Evolutionary conservation across 139 green algal species (phyloP).

Genomic region (Chloropicon primus): DNA sequence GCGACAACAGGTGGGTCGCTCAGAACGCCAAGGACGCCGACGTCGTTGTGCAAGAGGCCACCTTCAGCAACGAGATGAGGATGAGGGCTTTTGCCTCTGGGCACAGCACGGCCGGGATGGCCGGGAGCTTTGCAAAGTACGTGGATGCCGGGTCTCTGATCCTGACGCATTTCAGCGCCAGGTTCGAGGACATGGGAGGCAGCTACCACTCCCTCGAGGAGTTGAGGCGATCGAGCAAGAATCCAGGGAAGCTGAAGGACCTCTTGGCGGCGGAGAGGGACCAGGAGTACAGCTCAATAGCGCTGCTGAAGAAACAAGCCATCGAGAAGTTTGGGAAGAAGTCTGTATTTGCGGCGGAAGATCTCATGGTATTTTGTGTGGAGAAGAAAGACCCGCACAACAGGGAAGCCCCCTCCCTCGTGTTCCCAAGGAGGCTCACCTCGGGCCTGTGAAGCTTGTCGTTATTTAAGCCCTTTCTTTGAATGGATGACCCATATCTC

Average conservation of each 20-base stretch:
- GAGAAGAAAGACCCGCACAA: not conserved
- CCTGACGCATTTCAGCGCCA: slow-evolving; percentile 82
- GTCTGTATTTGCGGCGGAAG: not conserved
- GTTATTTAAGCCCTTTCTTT: not conserved
- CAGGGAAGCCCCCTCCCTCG: not conserved
- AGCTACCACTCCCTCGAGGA: not conserved
- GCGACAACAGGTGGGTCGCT: slow-evolving; percentile 48
- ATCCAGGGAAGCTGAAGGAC: not conserved
- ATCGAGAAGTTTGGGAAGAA: not conserved
- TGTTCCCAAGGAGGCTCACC: not conserved
- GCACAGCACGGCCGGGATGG: slow-evolving; percentile 80
- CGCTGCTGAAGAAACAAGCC: not conserved
- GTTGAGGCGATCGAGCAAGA: not conserved
- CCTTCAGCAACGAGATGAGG: slow-evolving; percentile 60
- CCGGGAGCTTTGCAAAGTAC: slow-evolving; percentile 56
- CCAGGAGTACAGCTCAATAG: not conserved
- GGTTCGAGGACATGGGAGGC: slow-evolving; percentile 32
- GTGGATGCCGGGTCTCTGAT: slow-evolving; percentile 60
- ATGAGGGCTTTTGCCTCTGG: slow-evolving; percentile 31
- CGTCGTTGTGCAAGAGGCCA: slow-evolving; percentile 83
- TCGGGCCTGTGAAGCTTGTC: not conserved
- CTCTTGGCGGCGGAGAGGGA: not conserved
- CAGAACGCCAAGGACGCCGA: slow-evolving; percentile 25
- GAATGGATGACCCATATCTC: not conserved
- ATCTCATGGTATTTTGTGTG: not conserved